A percentile compares a stretch with the other conserved stretches of the same genome.
These are phyloP conservation scores for Hymenoscyphus albidus DNA, from an alignment of 2,329 filamentous ascomycete genomes.

Conservation along the genomic window DNA sequence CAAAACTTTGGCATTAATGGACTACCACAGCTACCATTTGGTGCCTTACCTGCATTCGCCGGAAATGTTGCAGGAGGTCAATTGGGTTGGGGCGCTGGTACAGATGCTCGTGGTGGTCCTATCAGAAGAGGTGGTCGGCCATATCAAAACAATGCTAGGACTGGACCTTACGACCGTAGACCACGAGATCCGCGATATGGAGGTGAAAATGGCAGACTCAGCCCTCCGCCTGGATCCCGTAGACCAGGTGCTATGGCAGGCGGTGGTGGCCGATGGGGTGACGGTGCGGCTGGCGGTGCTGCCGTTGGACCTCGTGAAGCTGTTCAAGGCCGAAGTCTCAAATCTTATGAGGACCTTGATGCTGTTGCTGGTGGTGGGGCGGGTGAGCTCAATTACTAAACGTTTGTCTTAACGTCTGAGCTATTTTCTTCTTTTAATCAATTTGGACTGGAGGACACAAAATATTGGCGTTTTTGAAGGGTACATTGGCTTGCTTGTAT, in stretches of 20 bases:
- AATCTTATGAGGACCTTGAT: conserved; percentile 97
- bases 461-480: conserved; percentile 1
- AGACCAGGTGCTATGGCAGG: conserved; percentile 42
- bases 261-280: conserved; percentile 63
- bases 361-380: conserved; percentile 71
- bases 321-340: conserved; percentile 85
- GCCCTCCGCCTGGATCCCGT: conserved; percentile 48
- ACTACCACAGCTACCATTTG: conserved; percentile 58
- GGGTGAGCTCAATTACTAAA: conserved; percentile 84
- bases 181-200: conserved; percentile 50
- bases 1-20: conserved; percentile 62
- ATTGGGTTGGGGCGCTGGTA: conserved; percentile 47
- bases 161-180: conserved; percentile 72
- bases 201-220: conserved; percentile 45
- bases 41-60: conserved; percentile 49
- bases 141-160: conserved; percentile 55
- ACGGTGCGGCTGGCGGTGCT: conserved; percentile 67
- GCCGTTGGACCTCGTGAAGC: conserved; percentile 85
- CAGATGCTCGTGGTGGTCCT: conserved; percentile 58
- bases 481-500: not conserved
- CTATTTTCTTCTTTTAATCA: not conserved
- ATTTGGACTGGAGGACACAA: not conserved
- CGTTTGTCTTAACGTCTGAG: not conserved
- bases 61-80: conserved; percentile 40
- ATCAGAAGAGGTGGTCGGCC: conserved; percentile 65